phyloP scores from a whole-genome alignment of 352 stramenopile genomes.

The Thalassiosira oceanica region DNA sequence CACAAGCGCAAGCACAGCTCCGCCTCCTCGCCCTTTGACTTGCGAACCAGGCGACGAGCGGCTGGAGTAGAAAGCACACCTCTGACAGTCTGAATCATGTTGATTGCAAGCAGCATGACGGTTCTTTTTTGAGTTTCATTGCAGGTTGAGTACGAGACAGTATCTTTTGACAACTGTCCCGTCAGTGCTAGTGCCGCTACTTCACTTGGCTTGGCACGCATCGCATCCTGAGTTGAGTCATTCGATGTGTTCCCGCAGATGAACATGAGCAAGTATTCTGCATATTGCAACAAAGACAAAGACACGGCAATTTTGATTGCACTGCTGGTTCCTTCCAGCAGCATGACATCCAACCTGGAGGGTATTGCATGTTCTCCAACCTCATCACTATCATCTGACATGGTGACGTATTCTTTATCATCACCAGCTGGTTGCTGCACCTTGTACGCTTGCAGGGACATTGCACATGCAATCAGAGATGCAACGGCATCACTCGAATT shows the following conservation, averaged over 20 bases:
- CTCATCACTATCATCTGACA: slow-evolving; percentile 6
- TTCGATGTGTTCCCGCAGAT: slow-evolving; percentile 23
- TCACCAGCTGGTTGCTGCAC: slow-evolving; percentile 19
- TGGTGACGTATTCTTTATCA: no score
- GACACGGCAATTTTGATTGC: slow-evolving; percentile 42
- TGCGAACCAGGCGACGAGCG: slow-evolving; percentile 41
- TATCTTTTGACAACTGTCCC: slow-evolving; percentile 14
- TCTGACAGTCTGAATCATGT: slow-evolving; percentile 45
- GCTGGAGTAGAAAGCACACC: slow-evolving; percentile 35
- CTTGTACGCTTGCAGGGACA: slow-evolving; percentile 41
- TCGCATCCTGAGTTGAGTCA: slow-evolving; percentile 4
- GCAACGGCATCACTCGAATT: slow-evolving; percentile 40
- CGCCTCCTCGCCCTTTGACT: slow-evolving; percentile 36
- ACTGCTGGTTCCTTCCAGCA: slow-evolving; percentile 32
- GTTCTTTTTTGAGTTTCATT: slow-evolving; percentile 35
- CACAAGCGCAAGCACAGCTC: slow-evolving; percentile 64
- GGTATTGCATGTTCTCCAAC: no score
- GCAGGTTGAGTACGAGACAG: slow-evolving; percentile 16
- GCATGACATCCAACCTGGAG: slow-evolving; percentile 14
- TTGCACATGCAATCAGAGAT: slow-evolving; percentile 45
- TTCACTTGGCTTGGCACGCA: slow-evolving; percentile 29
- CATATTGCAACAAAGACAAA: slow-evolving; percentile 45
- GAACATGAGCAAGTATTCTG: slow-evolving; percentile 41
- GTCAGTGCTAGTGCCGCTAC: slow-evolving; percentile 21
- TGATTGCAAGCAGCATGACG: slow-evolving; percentile 40